A percentile compares a stretch with the other conserved stretches of the same genome.
Evolutionary conservation across 2,329 filamentous ascomycete genomes (phyloP).

Genomic region (Zymoseptoria passerinii): DNA sequence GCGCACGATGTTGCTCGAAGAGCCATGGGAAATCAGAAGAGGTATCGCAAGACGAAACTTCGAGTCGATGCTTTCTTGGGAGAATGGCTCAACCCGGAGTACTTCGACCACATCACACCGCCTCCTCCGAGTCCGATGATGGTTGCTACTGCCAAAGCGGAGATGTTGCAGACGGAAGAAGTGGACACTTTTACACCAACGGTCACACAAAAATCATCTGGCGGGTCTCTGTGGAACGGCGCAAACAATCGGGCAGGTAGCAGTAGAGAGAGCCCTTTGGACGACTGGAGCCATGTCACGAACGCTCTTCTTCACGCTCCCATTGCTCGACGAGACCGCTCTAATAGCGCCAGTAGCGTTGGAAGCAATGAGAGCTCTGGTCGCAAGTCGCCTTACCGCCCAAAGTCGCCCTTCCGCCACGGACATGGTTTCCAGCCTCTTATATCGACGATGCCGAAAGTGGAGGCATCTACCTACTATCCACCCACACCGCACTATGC

Average conservation of each 20-base stretch:
- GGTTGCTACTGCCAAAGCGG: conserved; percentile 80
- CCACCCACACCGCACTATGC: conserved; percentile 76
- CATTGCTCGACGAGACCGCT: conserved; percentile 37
- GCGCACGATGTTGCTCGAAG: conserved; percentile 30
- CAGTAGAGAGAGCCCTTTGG: conserved; percentile 20
- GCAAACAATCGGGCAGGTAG: conserved; percentile 25
- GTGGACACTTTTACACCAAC: conserved; percentile 40
- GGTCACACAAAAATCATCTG: conserved; percentile 29
- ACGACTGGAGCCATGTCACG: conserved; percentile 24
- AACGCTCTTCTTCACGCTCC: conserved; percentile 27
- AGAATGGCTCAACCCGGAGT: conserved; percentile 89
- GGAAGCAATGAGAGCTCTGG: conserved; percentile 26
- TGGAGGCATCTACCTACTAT: conserved; percentile 48
- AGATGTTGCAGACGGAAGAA: conserved; percentile 66
- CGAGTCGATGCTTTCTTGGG: conserved; percentile 88
- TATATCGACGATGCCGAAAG: conserved; percentile 23
- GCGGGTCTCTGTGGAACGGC: conserved; percentile 39
- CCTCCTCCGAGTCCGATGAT: conserved; percentile 81
- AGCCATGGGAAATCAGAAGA: conserved; percentile 28
- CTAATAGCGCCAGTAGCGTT: conserved; percentile 39
- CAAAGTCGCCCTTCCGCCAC: conserved; percentile 21
- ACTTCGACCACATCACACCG: conserved; percentile 85
- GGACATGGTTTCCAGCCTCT: conserved; percentile 19
- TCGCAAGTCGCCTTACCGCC: conserved; percentile 21
- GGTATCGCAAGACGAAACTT: conserved; percentile 49